Base-by-base conservation (phyloP, 2,329 filamentous ascomycete genomes). In the Lasiodiplodia sp. region DNA sequence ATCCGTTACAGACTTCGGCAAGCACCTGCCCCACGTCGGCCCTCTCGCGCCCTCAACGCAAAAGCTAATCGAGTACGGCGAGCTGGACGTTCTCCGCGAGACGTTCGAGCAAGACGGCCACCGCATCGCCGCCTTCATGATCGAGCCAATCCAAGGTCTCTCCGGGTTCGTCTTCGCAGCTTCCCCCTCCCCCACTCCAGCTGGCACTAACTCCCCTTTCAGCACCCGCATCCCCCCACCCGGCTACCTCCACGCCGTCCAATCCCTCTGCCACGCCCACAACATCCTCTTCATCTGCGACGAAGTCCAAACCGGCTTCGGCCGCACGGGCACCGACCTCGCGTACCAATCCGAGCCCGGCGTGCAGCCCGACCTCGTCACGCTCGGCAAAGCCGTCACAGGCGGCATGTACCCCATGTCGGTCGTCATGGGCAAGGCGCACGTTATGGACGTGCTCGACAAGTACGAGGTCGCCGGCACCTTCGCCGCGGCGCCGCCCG, bases 21-120 rank as follows among this genome's bases (percentile, higher is more conserved):
- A 97, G 86, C 88, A 94, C 55, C 94, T 97, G 79, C 94, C 97
- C 86, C 97, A 97, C 84, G 85, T 97, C 80, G 93, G 93, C 18
- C 88, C 92, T 68, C 97, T 97, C 86, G 94, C 94, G 7, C 76
- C 84, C 71, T 87, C 96, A 77, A 94, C 94, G 81, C 97, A 97
- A 81, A 94, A 94, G 0, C 89, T 97, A 5, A 90, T 93, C 73
- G 84, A 93, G 72, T 88, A 96, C 80, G 90, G 81, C 25, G 88
- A 89, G 73, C 93, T 96, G 81, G 97, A 97, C 79, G 88, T 88
- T n/a, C 85, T 86, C 70, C 91, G 93, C 75, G 94, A 97, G 82
- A 85, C 96, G 57, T 92, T 97, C 80, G 88, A 87, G 74, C 91
- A 87, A 76, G 96, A 88, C 86, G 92, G 91, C 83, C 84, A 90